Base-by-base conservation (phyloP, 2,329 filamentous ascomycete species). In the Cordyceps tenuipes region DNA sequence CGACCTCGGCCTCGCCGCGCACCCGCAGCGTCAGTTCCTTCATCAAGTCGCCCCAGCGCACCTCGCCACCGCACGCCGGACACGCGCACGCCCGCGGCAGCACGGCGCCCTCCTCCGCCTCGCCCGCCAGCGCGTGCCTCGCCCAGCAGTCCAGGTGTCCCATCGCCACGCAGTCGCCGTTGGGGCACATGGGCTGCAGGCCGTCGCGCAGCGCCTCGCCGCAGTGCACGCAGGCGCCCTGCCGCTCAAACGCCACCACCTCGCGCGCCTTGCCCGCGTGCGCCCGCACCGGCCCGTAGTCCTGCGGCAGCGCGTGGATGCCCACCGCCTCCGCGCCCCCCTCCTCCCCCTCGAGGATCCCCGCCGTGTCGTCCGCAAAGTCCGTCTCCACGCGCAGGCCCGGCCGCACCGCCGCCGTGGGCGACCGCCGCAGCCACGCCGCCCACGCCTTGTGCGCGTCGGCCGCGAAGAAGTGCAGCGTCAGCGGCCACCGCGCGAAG, bases 401-500 rank as follows among this genome's bases (percentile, higher is more conserved):
- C 12, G 70, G 66, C 23, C 78, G 75, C 13, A 85, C 66, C 34
- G 75, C 69, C 8, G n/a, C 6, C 36, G n/a, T 17, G 21, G 12
- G 21, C 23, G 15, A n/a, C n/a, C 8, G n/a, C 3, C 76, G 72
- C 49, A 78, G 79, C 77, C 82, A 86, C 53, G 72, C 77, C 19
- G 79, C 70, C 93, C 93, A 97, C 1, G 81, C 79, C 21, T 75
- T 74, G 66, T 88, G 81, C 0, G 90, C 86, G 62, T 93, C 89
- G 3, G 77, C 74, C 2, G 79, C 79, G 65, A 96, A 93, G 72
- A 97, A 93, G 26, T 89, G 86, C 51, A 97, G 70, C 57, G 82
- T 82, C 57, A 99, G 77, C 21, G 93, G 93, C 93, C 91, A 96
- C 50, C 85, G 78, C 17, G 79, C 76, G 70, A 97, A 97, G 71